A percentile compares a stretch with the other conserved stretches of the same genome.
phyloP scores from a whole-genome alignment of 176 grass and related monocot species.

The Hordeum marinum region DNA sequence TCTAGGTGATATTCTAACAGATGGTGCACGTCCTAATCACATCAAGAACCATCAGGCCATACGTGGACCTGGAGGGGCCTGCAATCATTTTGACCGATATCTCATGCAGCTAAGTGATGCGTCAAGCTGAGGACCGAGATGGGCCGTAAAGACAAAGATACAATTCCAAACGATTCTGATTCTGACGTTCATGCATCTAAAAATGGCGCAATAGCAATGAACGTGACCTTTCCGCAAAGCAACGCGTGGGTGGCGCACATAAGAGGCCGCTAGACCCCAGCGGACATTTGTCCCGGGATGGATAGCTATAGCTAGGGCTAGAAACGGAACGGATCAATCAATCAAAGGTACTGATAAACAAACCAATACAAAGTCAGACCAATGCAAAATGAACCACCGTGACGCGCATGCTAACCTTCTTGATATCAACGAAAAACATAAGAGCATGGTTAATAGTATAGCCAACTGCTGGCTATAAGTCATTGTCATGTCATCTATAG shows the following conservation, averaged over 20 bases:
- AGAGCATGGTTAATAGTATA: no score
- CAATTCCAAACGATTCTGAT: slow-evolving; percentile 4
- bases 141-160: not conserved
- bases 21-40: no score
- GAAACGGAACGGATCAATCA: not conserved
- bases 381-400: not conserved
- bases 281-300: not conserved
- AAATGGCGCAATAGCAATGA: slow-evolving; percentile 18
- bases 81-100: not conserved
- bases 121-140: not conserved
- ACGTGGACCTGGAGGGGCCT: no score
- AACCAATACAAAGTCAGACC: not conserved
- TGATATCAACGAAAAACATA: not conserved
- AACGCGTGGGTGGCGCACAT: not conserved
- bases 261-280: not conserved
- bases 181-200: not conserved
- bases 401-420: not conserved
- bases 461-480: no score
- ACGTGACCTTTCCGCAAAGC: slow-evolving; percentile 36
- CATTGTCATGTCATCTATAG: no score
- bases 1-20: no score
- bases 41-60: no score
- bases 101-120: not conserved
- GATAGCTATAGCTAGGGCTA: not conserved
- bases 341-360: not conserved